phyloP scores from a whole-genome alignment of 345 rosid genomes.

The Angophora floribunda region DNA sequence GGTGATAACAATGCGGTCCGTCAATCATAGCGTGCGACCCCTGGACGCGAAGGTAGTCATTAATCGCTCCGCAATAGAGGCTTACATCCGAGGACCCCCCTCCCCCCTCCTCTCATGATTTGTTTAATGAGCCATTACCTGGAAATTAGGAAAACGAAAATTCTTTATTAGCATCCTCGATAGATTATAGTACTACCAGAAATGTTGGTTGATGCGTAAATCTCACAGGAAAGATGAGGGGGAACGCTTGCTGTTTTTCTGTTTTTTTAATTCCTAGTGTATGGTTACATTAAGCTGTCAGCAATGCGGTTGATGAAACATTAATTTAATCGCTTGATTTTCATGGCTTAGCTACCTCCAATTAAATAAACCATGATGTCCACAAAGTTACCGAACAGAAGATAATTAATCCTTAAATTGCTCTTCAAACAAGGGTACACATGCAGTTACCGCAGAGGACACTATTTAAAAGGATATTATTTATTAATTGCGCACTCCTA shows the following conservation, averaged over 20 bases:
- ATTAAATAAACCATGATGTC: not conserved
- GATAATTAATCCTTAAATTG: not conserved
- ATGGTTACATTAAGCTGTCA: not conserved
- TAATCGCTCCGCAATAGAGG: not conserved
- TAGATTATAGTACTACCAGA: not conserved
- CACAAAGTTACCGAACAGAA: not conserved
- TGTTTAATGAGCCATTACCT: not conserved
- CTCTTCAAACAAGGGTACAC: not conserved
- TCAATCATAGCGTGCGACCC: not conserved
- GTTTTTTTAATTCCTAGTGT: not conserved
- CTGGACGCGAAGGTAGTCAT: not conserved
- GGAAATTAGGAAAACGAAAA: not conserved
- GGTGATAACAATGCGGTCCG: not conserved
- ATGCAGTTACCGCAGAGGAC: not conserved
- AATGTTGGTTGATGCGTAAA: not conserved
- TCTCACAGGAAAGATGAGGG: not conserved
- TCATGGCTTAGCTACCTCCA: not conserved
- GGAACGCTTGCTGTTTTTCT: not conserved
- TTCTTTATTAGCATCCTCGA: not conserved
- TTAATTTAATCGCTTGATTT: not conserved
- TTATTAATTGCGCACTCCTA: not conserved
- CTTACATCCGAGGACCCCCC: constrained; percentile 2
- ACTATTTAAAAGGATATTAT: not conserved
- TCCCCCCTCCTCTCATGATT: not conserved
- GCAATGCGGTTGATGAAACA: not conserved